These are phyloP conservation scores for Scalesia atractyloides DNA, from an alignment of 129 eudicot species.

Conservation along the genomic window DNA sequence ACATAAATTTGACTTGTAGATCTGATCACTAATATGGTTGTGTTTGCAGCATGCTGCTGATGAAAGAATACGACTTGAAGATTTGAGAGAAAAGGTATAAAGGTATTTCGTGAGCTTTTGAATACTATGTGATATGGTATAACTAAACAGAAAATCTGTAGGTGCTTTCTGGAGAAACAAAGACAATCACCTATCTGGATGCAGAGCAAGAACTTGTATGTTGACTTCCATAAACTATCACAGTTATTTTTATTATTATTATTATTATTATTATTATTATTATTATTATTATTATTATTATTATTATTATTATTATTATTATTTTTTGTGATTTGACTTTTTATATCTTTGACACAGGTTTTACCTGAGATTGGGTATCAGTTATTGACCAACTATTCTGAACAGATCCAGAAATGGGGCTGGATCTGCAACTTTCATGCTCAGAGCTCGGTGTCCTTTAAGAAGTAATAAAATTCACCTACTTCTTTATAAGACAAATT, in stretches of 20 bases:
- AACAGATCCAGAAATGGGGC: constrained; percentile 80
- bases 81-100: constrained; percentile 78
- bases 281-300: no score
- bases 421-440: constrained; percentile 87
- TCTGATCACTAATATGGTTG: constrained; percentile 18
- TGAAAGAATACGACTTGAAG: constrained; percentile 94
- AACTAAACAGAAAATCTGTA: constrained; percentile 25
- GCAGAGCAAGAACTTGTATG: constrained; percentile 59
- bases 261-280: no score
- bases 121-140: constrained; percentile 15
- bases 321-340: constrained; percentile 13
- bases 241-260: no score
- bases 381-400: constrained; percentile 72
- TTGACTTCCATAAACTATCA: constrained; percentile 11
- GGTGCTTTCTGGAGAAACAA: constrained; percentile 92
- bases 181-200: constrained; percentile 70
- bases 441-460: constrained; percentile 61
- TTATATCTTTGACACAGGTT: constrained; percentile 43
- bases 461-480: constrained; percentile 54
- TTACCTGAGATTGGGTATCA: constrained; percentile 90
- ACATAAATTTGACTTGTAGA: constrained; percentile 5
- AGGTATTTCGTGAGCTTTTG: constrained; percentile 19
- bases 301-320: no score
- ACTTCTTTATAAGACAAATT: background rate
- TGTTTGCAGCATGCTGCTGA: constrained; percentile 95